Evolutionary conservation across 2,329 filamentous ascomycete genomes (phyloP).

Genomic region (Phoma herbarum): DNA sequence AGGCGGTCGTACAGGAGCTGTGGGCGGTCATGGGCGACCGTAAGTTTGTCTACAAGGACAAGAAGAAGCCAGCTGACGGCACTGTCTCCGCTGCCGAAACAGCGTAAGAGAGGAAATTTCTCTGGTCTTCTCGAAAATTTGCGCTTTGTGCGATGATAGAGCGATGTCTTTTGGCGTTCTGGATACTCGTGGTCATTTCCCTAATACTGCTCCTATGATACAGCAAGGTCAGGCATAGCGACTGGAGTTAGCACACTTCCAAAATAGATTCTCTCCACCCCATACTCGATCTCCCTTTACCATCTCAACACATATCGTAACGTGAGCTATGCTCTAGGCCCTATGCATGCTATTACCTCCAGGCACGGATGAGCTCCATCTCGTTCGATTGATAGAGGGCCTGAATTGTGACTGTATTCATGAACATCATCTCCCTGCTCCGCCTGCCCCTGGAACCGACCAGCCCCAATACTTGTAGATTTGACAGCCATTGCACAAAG

Average conservation of each 20-base stretch:
- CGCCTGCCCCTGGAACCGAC: not conserved
- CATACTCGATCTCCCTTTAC: not conserved
- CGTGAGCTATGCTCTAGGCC: not conserved
- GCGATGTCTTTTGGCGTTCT: not conserved
- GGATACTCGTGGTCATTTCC: not conserved
- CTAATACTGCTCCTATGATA: not conserved
- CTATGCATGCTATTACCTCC: not conserved
- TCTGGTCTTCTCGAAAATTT: not conserved
- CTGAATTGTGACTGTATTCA: not conserved
- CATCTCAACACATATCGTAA: not conserved
- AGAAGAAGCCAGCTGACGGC: constrained; percentile 12
- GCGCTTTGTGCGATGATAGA: not conserved
- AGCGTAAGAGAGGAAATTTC: not conserved
- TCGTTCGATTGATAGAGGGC: not conserved
- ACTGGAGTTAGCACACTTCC: not conserved
- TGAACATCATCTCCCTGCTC: not conserved
- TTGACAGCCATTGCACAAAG: not conserved
- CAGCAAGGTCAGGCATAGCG: not conserved
- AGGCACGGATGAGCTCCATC: not conserved
- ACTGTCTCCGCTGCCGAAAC: constrained; percentile 8
- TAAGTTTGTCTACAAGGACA: constrained; percentile 39
- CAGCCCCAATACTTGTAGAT: not conserved
- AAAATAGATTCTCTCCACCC: not conserved
- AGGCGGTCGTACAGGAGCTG: constrained; percentile 45
- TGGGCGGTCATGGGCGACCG: constrained; percentile 49